A percentile compares a stretch with the other conserved stretches of the same genome.
Evolutionary conservation across 805 yeast genomes (phyloP).

Genomic region (Yarrowia alimentaria): DNA sequence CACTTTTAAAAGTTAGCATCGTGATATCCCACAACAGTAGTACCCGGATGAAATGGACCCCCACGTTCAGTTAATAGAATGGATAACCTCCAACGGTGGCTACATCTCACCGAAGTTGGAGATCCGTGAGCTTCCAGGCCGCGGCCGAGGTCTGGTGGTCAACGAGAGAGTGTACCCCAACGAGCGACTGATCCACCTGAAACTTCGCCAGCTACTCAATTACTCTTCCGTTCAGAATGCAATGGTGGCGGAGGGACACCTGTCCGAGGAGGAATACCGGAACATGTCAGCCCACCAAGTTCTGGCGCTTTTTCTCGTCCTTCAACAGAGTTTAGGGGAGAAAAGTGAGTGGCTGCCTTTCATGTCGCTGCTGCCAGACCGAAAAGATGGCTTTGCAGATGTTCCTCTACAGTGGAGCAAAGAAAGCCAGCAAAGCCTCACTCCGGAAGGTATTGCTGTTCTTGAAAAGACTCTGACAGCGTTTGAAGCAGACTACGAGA

Average conservation of each 20-base stretch:
- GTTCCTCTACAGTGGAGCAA: constrained; percentile 9
- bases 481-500: constrained; percentile 8
- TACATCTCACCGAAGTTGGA: constrained; percentile 17
- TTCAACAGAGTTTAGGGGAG: constrained; percentile 4
- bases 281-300: constrained; percentile 23
- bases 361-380: constrained; percentile 9
- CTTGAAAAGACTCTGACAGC: constrained; percentile 2
- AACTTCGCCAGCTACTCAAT: constrained; percentile 25
- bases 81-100: constrained; percentile 25
- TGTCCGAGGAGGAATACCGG: constrained; percentile 13
- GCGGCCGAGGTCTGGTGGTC: constrained; percentile 25
- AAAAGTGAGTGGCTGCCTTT: constrained; percentile 15
- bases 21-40: constrained; percentile 1
- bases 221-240: background rate
- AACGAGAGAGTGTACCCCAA: constrained; percentile 19
- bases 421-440: background rate
- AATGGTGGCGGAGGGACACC: background rate
- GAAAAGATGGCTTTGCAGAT: constrained; percentile 5
- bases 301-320: constrained; percentile 16
- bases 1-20: background rate
- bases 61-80: constrained; percentile 17
- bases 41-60: constrained; percentile 4
- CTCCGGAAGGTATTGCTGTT: constrained; percentile 6
- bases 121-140: constrained; percentile 13
- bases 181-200: constrained; percentile 23